Evolutionary conservation across 2,329 filamentous ascomycete species (phyloP).

Genomic region (Elsinoe ampelina): DNA sequence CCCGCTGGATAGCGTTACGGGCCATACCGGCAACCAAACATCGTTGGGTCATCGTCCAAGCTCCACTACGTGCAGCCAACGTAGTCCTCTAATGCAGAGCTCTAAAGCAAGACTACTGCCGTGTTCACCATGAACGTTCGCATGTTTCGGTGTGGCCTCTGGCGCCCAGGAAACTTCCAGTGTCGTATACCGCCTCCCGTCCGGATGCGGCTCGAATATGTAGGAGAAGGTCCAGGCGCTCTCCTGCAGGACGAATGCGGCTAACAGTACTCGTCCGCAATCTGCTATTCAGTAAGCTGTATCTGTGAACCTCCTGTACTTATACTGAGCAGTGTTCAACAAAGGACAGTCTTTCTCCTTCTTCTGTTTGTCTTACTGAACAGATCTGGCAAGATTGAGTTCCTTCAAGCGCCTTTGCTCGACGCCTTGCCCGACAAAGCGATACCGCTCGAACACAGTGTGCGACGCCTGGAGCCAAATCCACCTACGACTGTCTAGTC

Average conservation of each 20-base stretch:
- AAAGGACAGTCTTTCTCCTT: background rate
- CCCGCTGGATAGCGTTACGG: background rate
- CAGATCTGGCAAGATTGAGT: background rate
- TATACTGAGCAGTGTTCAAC: conserved; percentile 5
- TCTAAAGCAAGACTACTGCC: background rate
- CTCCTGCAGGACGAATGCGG: conserved; percentile 6
- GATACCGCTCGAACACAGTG: background rate
- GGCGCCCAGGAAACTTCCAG: conserved; percentile 7
- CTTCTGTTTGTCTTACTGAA: background rate
- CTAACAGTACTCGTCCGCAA: background rate
- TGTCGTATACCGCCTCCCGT: conserved; percentile 11
- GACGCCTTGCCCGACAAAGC: background rate
- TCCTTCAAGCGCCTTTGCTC: conserved; percentile 5
- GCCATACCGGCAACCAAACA: conserved; percentile 3
- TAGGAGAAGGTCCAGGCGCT: conserved; percentile 7
- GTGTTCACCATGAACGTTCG: conserved; percentile 1
- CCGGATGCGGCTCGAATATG: conserved; percentile 9
- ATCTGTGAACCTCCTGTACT: background rate
- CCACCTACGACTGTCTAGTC: background rate
- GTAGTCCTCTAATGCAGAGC: background rate
- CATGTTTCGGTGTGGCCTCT: conserved; percentile 9
- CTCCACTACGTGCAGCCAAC: conserved; percentile 4
- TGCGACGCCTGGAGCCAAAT: background rate
- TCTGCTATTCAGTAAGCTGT: background rate
- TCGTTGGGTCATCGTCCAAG: conserved; percentile 5